Conservation (phyloP, 768 basidiomycete genomes). For the Lentinula boryana region DNA sequence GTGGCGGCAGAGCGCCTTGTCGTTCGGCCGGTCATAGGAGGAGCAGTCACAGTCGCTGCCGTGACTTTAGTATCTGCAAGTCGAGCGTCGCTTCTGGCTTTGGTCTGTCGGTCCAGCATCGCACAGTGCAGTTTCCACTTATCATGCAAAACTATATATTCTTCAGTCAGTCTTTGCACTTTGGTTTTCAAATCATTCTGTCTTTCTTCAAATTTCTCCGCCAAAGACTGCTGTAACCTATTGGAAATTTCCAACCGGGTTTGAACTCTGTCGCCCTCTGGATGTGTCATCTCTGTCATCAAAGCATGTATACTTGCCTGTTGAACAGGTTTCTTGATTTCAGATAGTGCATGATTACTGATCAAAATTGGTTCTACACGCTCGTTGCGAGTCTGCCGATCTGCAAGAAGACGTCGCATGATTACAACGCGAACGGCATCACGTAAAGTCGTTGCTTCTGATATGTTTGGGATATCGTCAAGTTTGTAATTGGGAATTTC, state of each 20-base stretch:
- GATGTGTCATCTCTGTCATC: slow-evolving; percentile 38
- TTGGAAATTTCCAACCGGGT: slow-evolving; percentile 20
- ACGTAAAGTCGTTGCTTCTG: slow-evolving; percentile 37
- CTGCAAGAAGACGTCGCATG: slow-evolving; percentile 52
- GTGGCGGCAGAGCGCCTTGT: slow-evolving; percentile 68
- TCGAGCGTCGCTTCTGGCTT: slow-evolving; percentile 19
- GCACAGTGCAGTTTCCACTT: slow-evolving; percentile 71
- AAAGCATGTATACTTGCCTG: slow-evolving; percentile 34
- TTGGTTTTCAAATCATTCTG: slow-evolving; percentile 49
- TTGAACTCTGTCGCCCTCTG: slow-evolving; percentile 23
- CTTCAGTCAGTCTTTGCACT: slow-evolving; percentile 45
- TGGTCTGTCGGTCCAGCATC: slow-evolving; percentile 56
- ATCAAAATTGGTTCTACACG: slow-evolving; percentile 48
- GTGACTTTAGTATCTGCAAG: slow-evolving; percentile 32
- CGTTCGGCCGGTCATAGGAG: slow-evolving; percentile 38
- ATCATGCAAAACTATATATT: slow-evolving; percentile 66
- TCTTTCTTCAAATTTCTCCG: slow-evolving; percentile 48
- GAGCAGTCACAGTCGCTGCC: slow-evolving; percentile 19
- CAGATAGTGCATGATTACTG: no score
- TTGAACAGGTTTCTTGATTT: slow-evolving; percentile 17
- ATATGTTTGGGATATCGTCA: slow-evolving; percentile 29
- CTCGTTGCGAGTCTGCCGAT: slow-evolving; percentile 57
- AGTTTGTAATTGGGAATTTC: not conserved
- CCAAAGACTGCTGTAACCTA: slow-evolving; percentile 41
- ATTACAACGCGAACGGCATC: slow-evolving; percentile 63